Base-by-base conservation (phyloP, 2,329 filamentous ascomycete species). In the Calycina marina region DNA sequence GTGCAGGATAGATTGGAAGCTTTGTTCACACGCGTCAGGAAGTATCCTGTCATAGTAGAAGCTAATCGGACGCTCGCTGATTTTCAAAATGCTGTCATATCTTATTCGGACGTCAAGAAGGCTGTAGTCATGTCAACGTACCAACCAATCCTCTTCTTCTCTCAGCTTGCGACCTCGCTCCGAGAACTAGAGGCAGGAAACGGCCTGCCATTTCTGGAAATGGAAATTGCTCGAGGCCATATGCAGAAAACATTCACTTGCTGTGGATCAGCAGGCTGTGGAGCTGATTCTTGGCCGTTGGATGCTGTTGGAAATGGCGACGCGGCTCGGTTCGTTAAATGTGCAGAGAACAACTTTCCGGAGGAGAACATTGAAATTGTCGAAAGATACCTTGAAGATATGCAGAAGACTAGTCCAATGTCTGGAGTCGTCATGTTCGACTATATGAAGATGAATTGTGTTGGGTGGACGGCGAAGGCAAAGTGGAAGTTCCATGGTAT, bases 341-440 rank as follows among this genome's bases (percentile, higher is more conserved):
- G 51, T 28, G 40, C 40, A 1, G 52, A 55, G 25, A 46, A 42
- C 1, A 38, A 37, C 1, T 24, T 26, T 5, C 34, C 43, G 11
- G 26, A 40, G 5, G 44, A 43, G 13, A 40, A 36, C 2, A 36
- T 52, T 3, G 43, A 46, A 4, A 38, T 36, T 4, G 49, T 52
- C 16, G 14, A 16, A 4, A n/a, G 18, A 3, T 53, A 54, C 31
- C 35, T 46, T 0, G 30, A 39, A 4, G 32, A 30, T 4, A 17
- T 49, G 4, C 20, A 46, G 13, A 36, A 47, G 0, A 52, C 60
- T 5, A 66, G 62, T 39, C 48, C 46, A 2, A 53, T 54, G 10
- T 56, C 58, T 0, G 66, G 66, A 0, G 60, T 59, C 0, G 52
- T 59, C 5, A 61, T 62, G 36, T 51, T 56, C 0, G 47, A 55